These are phyloP conservation scores for Debaryomyces fabryi DNA, from an alignment of 1,139 yeast species.

Conservation along the genomic window DNA sequence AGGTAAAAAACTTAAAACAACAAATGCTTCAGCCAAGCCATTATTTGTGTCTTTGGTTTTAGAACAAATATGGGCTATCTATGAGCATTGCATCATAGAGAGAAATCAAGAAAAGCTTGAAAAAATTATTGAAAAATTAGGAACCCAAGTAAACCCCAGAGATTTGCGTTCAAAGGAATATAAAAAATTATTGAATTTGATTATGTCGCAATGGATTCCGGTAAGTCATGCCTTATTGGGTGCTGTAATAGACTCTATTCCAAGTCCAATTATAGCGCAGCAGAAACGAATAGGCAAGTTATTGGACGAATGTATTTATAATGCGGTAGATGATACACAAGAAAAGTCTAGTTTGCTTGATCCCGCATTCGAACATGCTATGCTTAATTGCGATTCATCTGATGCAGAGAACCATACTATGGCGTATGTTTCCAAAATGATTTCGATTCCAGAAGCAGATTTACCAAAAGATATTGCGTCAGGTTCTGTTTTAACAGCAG, in stretches of 20 bases:
- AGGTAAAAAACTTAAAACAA: constrained; percentile 54
- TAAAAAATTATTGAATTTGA: constrained; percentile 60
- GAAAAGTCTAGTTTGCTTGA: constrained; percentile 42
- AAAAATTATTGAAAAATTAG: constrained; percentile 72
- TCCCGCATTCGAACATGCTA: constrained; percentile 50
- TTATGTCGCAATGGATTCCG: constrained; percentile 95
- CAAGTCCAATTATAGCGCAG: constrained; percentile 83
- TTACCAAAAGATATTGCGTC: constrained; percentile 58
- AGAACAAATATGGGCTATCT: constrained; percentile 92
- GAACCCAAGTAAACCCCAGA: constrained; percentile 69
- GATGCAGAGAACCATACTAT: constrained; percentile 59
- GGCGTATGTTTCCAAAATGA: constrained; percentile 88
- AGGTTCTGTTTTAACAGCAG: constrained; percentile 43
- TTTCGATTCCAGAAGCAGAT: constrained; percentile 81
- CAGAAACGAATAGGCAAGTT: constrained; percentile 67
- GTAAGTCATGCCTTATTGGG: constrained; percentile 82
- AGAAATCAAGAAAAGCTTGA: constrained; percentile 72
- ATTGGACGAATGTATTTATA: constrained; percentile 49
- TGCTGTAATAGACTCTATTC: constrained; percentile 81
- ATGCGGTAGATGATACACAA: constrained; percentile 41
- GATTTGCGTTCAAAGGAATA: constrained; percentile 82
- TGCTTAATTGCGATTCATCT: constrained; percentile 61
- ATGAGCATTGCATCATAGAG: constrained; percentile 66
- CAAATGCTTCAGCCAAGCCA: constrained; percentile 61
- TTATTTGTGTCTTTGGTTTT: constrained; percentile 84